phyloP scores from a whole-genome alignment of 139 green algal species.

The Haematococcus sp. region DNA sequence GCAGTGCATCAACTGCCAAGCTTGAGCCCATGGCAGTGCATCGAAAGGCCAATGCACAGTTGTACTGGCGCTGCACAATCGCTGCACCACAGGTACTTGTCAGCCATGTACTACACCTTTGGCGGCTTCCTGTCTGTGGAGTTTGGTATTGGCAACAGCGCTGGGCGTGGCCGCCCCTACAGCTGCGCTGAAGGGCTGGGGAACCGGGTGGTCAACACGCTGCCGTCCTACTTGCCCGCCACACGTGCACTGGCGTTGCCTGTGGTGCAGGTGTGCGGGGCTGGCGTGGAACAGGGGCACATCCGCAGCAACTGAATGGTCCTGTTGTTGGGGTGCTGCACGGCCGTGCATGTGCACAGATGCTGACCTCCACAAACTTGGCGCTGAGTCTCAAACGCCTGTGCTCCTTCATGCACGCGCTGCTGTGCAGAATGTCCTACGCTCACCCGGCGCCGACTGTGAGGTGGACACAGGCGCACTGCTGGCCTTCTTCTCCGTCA shows the following conservation, averaged over 20 bases:
- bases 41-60: no score
- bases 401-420: background rate
- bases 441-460: constrained; percentile 19
- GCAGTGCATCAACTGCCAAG: no score
- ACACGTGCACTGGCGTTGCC: background rate
- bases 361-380: no score
- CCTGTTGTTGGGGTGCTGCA: background rate
- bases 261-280: background rate
- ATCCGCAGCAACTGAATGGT: background rate
- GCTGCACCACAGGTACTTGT: constrained; percentile 8
- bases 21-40: no score
- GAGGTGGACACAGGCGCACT: constrained; percentile 22
- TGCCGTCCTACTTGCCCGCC: background rate
- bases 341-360: background rate
- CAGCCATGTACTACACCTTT: constrained; percentile 26
- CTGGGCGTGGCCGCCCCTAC: background rate
- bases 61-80: no score
- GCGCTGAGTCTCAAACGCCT: background rate
- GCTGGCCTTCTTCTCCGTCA: constrained; percentile 29
- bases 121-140: constrained; percentile 15
- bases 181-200: constrained; percentile 17
- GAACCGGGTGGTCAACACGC: background rate
- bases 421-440: background rate
- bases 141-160: constrained; percentile 2
- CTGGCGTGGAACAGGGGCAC: no score